phyloP scores from a whole-genome alignment of 345 rosid species.

The Gossypium raimondii region DNA sequence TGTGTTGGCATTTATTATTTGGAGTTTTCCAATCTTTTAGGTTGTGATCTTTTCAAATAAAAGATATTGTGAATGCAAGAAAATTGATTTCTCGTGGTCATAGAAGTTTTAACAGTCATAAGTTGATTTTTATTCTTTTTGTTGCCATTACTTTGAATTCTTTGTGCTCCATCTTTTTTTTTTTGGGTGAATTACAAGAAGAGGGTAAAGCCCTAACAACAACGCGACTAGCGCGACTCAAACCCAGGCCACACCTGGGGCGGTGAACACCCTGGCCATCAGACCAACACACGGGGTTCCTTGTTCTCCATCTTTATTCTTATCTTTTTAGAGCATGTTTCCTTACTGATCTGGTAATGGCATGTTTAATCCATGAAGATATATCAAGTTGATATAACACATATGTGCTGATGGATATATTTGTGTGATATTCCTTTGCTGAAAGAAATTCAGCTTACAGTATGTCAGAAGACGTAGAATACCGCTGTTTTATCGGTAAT shows the following conservation, averaged over 20 bases:
- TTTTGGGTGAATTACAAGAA: neutral
- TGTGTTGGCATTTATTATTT: no score
- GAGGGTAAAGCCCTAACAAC: no score
- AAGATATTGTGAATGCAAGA: neutral
- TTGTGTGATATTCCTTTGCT: neutral
- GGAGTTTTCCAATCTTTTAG: no score
- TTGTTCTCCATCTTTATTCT: no score
- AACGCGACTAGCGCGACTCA: no score
- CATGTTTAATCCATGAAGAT: neutral
- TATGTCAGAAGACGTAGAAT: conserved; percentile 77
- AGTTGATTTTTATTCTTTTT: neutral
- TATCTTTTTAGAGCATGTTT: neutral
- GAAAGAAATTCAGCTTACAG: conserved; percentile 27
- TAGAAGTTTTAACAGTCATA: neutral
- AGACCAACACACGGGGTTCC: no score
- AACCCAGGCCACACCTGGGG: no score
- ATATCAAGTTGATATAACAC: neutral
- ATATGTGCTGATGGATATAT: neutral
- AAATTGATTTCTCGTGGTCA: neutral
- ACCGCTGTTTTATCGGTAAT: conserved; percentile 88
- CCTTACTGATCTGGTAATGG: neutral
- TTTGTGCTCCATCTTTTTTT: neutral
- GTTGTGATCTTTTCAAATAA: neutral
- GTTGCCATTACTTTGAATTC: neutral
- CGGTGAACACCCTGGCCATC: no score